A percentile compares a stretch with the other conserved stretches of the same genome.
These are phyloP conservation scores for Syzygium grande DNA, from an alignment of 345 rosid species.

Conservation along the genomic window DNA sequence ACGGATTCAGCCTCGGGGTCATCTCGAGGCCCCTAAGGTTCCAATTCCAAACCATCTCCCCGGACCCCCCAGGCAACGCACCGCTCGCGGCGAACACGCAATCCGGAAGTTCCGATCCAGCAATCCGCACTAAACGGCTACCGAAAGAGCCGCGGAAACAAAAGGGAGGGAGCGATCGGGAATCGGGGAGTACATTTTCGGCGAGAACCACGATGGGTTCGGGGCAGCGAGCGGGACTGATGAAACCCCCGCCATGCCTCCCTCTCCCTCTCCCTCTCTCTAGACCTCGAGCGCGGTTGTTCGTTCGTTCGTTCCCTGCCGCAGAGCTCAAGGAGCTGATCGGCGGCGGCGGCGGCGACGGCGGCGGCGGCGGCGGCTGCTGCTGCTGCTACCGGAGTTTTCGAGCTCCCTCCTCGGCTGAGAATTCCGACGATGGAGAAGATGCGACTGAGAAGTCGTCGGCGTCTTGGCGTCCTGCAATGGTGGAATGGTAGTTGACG, in stretches of 20 bases:
- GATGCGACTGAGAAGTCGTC: background rate
- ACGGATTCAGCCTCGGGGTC: too few species aligned
- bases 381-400: background rate
- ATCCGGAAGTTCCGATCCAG: background rate
- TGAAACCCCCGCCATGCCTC: constrained; percentile 12
- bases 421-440: background rate
- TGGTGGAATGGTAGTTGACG: background rate
- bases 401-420: background rate
- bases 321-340: background rate
- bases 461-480: background rate
- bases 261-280: background rate
- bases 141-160: background rate
- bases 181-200: constrained; percentile 37
- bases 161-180: background rate
- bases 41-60: background rate
- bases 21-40: background rate
- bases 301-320: background rate
- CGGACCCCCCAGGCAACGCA: background rate
- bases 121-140: background rate
- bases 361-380: background rate
- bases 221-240: constrained; percentile 20
- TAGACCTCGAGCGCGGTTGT: background rate
- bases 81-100: background rate
- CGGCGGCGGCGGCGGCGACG: background rate
- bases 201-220: constrained; percentile 74